phyloP scores from a whole-genome alignment of 805 yeast species.

The Ogataea degrootiae region DNA sequence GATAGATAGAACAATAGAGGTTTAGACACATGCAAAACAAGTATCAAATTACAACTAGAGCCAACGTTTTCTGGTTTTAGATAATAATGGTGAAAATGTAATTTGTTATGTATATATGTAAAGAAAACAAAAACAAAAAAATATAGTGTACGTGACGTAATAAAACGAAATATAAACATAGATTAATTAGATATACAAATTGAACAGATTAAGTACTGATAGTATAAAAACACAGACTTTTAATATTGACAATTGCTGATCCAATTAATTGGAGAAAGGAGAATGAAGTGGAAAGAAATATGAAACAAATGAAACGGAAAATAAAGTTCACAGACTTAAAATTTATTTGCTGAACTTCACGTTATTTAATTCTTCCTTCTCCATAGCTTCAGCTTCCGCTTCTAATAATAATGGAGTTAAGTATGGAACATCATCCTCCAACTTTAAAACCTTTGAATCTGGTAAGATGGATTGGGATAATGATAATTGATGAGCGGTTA shows the following conservation, averaged over 20 bases:
- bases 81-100: too few species aligned
- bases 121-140: too few species aligned
- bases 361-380: conserved; percentile 86
- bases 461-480: conserved; percentile 85
- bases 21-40: not conserved
- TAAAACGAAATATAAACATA: not conserved
- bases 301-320: not conserved
- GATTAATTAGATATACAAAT: not conserved
- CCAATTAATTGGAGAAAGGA: too few species aligned
- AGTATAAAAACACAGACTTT: too few species aligned
- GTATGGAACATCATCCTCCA: conserved; percentile 79
- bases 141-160: not conserved
- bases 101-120: too few species aligned
- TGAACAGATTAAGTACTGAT: too few species aligned
- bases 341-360: conserved; percentile 28
- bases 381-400: conserved; percentile 88
- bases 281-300: not conserved
- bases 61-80: too few species aligned
- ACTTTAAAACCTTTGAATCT: conserved; percentile 66
- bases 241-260: too few species aligned
- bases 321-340: not conserved
- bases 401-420: conserved; percentile 86
- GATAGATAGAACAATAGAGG: not conserved
- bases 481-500: conserved; percentile 87
- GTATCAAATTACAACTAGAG: too few species aligned